Base-by-base conservation (phyloP, 805 yeast species). In the Candida piceae region DNA sequence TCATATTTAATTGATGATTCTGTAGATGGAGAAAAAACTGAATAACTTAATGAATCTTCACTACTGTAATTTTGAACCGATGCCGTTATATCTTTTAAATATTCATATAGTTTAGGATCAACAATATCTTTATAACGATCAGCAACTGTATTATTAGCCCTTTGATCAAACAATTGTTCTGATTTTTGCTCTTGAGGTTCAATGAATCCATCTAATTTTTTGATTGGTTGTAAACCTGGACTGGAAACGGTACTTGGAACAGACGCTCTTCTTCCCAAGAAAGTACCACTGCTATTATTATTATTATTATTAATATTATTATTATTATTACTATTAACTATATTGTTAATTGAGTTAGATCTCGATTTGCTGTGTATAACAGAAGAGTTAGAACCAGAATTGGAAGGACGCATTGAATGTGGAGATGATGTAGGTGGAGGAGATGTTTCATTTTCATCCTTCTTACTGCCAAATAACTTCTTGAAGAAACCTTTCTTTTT, bases 31-130 rank as follows among this genome's bases (percentile, higher is more conserved):
- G 57, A 49, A 36, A 50, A 58, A 11, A 49, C 49, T 19, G 50
- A 44, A 5, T 36, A 29, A 6, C 10, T 20, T 16, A 13, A n/a
- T 10, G 36, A 21, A 22, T 29, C 36, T 16, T 34, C 31, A 9
- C 11, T 11, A 6, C 38, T 20, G 21, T 11, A 22, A 8, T n/a
- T 31, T 5, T 15, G 28, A 32, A 11, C 31, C 5, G 27, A 24
- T 19, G 18, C 29, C 35, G 53, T 57, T 16, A 58, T 41, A 20
- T 57, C 64, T 30, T 61, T 55, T 25, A 75, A 48, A 47, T 74
- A 76, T 35, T 67, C 69, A 26, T 69, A 64, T 19, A 76, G 49
- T 42, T 69, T 64, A 2, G 72, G 70, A 44, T 75, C 79, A 13
- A 64, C 40, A 13, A 66, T 36, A 21, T 59, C 50, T 35, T 54